Evolutionary conservation across 2,329 filamentous ascomycete genomes (phyloP), one percentile per base, ranked within the genome.

Genomic region (Neurospora sp.): DNA sequence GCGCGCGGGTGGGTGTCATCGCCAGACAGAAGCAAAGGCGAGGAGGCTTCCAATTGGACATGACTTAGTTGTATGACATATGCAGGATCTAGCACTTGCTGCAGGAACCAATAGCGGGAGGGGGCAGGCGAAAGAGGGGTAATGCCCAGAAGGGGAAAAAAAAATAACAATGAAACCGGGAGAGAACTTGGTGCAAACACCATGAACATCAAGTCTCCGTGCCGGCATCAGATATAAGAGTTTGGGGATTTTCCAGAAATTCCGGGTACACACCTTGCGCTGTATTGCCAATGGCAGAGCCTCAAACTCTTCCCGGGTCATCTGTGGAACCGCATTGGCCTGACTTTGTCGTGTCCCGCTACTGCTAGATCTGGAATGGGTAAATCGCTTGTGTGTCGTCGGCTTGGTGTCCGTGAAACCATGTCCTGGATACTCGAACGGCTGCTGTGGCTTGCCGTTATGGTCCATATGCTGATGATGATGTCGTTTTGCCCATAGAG

Each of bases 281-380:
- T 82, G 81, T 28, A 85, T 82, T n/a, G 83, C 83, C 66, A 83
- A 73, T 8, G 84, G 83, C 69, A 86, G 77, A 46, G 82, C 80
- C 73, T 85, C 82, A 74, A 84, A 85, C 74, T 85, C 83, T 71
- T 84, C 83, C 66, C 80, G 78, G 1, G 83, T 81, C 71, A 82
- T 74, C 62, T 78, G 75, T 66, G 77, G 76, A 28, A 77, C 73
- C 12, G 71, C 70, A 2, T 73, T 74, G 2, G 74, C 71, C 68
- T 75, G 70, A 19, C 74, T 73, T n/a, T 73, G 72, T 67, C 73
- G 69, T 69, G 73, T 74, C 68, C 74, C 72, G 33, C 71, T 70
- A 70, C 72, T 75, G 68, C 66, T 71, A 19, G 73, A 73, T 69
- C 74, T 73, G 67, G 74, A 72, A 65, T 67, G 73, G 43, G 70